A percentile compares a stretch with the other conserved stretches of the same genome.
Conservation (phyloP, 768 basidiomycete genomes). For the Tephrocybe sp. region DNA sequence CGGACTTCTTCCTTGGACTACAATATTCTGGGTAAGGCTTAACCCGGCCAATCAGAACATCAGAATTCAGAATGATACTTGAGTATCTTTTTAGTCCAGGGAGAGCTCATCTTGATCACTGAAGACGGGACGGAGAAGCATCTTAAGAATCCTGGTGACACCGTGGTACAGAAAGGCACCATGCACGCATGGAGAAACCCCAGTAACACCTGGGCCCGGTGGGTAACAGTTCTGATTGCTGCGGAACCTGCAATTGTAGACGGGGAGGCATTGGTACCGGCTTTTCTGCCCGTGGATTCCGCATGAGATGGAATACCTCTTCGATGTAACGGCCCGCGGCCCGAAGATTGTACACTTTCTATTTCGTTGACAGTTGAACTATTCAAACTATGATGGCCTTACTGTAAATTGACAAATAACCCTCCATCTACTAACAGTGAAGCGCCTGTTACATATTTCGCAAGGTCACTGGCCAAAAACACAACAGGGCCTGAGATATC, state of each 20-base stretch:
- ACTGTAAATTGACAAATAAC: conserved; percentile 73
- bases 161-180: conserved; percentile 56
- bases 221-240: conserved; percentile 52
- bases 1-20: conserved; percentile 61
- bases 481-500: conserved; percentile 76
- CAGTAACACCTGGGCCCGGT: conserved; percentile 47
- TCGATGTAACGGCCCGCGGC: conserved; percentile 10
- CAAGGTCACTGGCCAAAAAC: conserved; percentile 71
- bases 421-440: conserved; percentile 73
- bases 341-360: conserved; percentile 6
- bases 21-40: conserved; percentile 51
- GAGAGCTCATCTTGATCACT: conserved; percentile 54
- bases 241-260: conserved; percentile 53
- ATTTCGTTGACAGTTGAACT: too few relatives aligned
- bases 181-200: conserved; percentile 67
- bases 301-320: neutral
- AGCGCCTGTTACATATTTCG: conserved; percentile 68
- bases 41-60: neutral
- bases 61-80: too few relatives aligned
- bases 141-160: conserved; percentile 55
- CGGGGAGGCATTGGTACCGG: conserved; percentile 39
- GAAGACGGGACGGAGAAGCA: conserved; percentile 56
- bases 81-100: conserved; percentile 38
- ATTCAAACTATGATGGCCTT: conserved; percentile 17
- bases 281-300: conserved; percentile 14